These are phyloP conservation scores for Colletotrichum sp. DNA, from an alignment of 2,329 filamentous ascomycete genomes.

Conservation along the genomic window DNA sequence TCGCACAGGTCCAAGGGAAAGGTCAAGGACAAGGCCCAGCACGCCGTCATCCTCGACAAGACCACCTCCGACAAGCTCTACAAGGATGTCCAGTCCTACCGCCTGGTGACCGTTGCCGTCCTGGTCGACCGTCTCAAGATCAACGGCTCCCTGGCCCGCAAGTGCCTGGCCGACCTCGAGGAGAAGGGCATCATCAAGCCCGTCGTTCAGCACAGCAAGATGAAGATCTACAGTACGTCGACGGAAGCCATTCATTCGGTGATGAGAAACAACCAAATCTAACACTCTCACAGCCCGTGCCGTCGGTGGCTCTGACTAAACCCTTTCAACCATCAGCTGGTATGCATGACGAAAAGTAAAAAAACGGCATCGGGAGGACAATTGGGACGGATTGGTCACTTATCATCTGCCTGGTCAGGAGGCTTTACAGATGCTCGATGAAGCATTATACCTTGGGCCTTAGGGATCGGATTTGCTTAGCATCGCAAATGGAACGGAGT, in stretches of 20 bases:
- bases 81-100: slow-evolving; percentile 99
- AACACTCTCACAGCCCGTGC: slow-evolving; percentile 58
- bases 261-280: slow-evolving; percentile 21
- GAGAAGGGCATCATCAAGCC: slow-evolving; percentile 99
- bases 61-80: slow-evolving; percentile 95
- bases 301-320: slow-evolving; percentile 57
- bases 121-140: slow-evolving; percentile 99
- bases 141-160: slow-evolving; percentile 95
- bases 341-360: slow-evolving; percentile 19
- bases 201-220: slow-evolving; percentile 93
- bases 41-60: slow-evolving; percentile 99
- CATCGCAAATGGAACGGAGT: slow-evolving; percentile 23
- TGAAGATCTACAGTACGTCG: slow-evolving; percentile 91
- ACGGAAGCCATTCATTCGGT: background rate
- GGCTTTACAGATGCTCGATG: slow-evolving; percentile 23
- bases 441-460: slow-evolving; percentile 22
- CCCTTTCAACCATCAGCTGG: slow-evolving; percentile 2
- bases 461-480: slow-evolving; percentile 24
- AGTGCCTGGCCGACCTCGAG: slow-evolving; percentile 90
- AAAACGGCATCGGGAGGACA: slow-evolving; percentile 14
- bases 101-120: slow-evolving; percentile 96
- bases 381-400: slow-evolving; percentile 17
- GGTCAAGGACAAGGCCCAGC: slow-evolving; percentile 99
- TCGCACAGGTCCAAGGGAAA: slow-evolving; percentile 47
- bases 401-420: slow-evolving; percentile 22